These are phyloP conservation scores for Ustilago cynodontis DNA, from an alignment of 1,284 basidiomycete genomes.

Conservation along the genomic window DNA sequence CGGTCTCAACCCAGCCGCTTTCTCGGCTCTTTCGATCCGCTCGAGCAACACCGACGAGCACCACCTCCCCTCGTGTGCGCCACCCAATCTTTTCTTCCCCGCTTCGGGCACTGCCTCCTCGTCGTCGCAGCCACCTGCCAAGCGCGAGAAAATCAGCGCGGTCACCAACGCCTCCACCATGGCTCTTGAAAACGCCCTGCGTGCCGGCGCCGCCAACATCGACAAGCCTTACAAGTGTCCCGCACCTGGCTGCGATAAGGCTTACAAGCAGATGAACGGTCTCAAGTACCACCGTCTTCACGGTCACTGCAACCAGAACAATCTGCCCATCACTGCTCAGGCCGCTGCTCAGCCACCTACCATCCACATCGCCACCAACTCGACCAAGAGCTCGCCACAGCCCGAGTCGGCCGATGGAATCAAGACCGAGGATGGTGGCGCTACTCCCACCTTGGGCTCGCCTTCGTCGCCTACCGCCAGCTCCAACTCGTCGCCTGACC, in stretches of 20 bases:
- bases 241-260: slow-evolving; percentile 96
- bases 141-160: slow-evolving; percentile 62
- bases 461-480: slow-evolving; percentile 35
- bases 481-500: slow-evolving; percentile 35
- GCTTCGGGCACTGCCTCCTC: slow-evolving; percentile 54
- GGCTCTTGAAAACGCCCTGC: slow-evolving; percentile 34
- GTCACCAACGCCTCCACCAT: slow-evolving; percentile 38
- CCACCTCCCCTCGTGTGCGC: slow-evolving; percentile 68
- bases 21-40: slow-evolving; percentile 65
- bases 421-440: slow-evolving; percentile 40
- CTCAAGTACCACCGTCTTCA: slow-evolving; percentile 97
- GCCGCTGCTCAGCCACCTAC: slow-evolving; percentile 48
- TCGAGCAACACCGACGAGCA: slow-evolving; percentile 56
- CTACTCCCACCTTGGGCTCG: slow-evolving; percentile 22
- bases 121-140: slow-evolving; percentile 53
- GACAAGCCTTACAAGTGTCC: slow-evolving; percentile 95
- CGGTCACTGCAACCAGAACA: slow-evolving; percentile 78
- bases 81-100: slow-evolving; percentile 70
- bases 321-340: slow-evolving; percentile 49
- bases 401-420: slow-evolving; percentile 46
- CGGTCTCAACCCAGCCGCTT: slow-evolving; percentile 60
- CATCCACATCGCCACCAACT: slow-evolving; percentile 45
- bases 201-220: slow-evolving; percentile 42
- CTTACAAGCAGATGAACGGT: slow-evolving; percentile 96
- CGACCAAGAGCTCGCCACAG: slow-evolving; percentile 41